A percentile compares a stretch with the other conserved stretches of the same genome.
Conservation (phyloP, 2,329 filamentous ascomycete species). For the Cytospora paraplurivora region DNA sequence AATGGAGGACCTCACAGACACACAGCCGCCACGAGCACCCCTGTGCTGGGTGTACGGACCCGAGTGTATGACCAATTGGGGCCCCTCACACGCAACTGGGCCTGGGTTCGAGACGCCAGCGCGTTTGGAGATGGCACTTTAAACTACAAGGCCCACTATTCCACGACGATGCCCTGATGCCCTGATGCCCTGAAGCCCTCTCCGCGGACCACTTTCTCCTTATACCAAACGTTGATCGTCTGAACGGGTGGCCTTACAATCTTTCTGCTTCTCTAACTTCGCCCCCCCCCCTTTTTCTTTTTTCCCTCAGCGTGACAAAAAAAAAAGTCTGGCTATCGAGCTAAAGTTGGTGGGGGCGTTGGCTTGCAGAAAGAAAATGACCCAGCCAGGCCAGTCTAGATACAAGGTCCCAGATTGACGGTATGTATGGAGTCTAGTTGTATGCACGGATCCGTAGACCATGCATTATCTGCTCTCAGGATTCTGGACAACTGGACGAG, state of each 20-base stretch:
- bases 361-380: no score
- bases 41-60: not conserved
- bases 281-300: no score
- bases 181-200: not conserved
- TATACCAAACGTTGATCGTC: not conserved
- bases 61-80: not conserved
- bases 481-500: not conserved
- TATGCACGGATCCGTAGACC: not conserved
- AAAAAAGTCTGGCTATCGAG: no score
- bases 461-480: not conserved
- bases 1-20: no score
- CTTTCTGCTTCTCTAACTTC: no score
- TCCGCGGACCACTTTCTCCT: not conserved
- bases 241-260: no score
- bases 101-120: not conserved
- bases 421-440: not conserved
- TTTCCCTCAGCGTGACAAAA: no score
- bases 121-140: slow-evolving; percentile 2
- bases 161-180: not conserved
- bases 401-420: no score
- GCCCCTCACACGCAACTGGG: not conserved
- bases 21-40: not conserved
- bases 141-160: not conserved
- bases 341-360: no score
- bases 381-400: no score